phyloP scores from a whole-genome alignment of 2,329 filamentous ascomycete genomes.

The Trichoderma polysporum region DNA sequence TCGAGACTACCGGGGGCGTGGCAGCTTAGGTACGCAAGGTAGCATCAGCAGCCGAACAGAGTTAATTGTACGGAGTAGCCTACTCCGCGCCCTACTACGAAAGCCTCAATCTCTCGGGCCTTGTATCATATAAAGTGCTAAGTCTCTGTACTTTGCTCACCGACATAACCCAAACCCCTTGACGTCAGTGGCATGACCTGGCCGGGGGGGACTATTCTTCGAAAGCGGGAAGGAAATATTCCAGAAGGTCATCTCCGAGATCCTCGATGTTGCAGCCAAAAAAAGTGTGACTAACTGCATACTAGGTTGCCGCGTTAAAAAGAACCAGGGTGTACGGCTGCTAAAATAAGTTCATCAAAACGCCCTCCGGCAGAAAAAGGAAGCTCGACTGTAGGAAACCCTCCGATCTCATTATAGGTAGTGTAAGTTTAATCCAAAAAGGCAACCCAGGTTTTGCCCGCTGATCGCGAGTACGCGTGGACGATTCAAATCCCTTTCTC shows the following conservation, averaged over 20 bases:
- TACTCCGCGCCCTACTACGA: background rate
- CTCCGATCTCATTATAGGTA: background rate
- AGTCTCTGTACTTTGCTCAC: background rate
- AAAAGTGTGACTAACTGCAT: background rate
- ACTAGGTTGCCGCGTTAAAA: background rate
- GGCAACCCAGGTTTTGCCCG: background rate
- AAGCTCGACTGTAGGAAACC: background rate
- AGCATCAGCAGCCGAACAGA: background rate
- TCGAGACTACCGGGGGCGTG: background rate
- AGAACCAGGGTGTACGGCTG: background rate
- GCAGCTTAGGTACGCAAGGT: background rate
- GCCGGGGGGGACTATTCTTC: background rate
- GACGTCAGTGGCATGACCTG: slow-evolving; percentile 14
- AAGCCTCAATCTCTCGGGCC: background rate
- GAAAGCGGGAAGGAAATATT: background rate
- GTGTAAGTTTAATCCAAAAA: background rate
- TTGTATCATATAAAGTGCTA: slow-evolving; percentile 5
- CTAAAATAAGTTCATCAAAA: background rate
- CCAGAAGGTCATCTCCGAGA: slow-evolving; percentile 19
- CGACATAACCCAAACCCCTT: background rate
- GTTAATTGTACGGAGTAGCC: too few relatives aligned
- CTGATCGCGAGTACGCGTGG: background rate
- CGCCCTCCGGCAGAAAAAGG: background rate
- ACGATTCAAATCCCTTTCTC: background rate
- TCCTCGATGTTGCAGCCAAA: slow-evolving; percentile 4